These are phyloP conservation scores for Termitomyces sp. DNA, from an alignment of 768 basidiomycete species.

Conservation along the genomic window DNA sequence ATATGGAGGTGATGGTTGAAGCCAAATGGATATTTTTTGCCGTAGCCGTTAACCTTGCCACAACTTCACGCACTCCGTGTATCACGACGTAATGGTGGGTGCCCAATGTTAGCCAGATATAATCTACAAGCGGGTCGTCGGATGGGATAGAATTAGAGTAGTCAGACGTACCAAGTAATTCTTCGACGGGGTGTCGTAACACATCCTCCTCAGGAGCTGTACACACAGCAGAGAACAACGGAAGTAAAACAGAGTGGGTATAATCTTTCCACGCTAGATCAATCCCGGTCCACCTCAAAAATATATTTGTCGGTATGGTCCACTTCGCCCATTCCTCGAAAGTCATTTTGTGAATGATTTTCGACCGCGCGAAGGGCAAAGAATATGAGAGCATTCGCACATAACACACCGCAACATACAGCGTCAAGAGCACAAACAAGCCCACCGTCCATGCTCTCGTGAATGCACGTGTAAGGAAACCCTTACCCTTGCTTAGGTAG, in stretches of 20 bases:
- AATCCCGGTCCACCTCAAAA: constrained; percentile 39
- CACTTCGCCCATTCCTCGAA: constrained; percentile 45
- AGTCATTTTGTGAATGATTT: constrained; percentile 26
- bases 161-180: constrained; percentile 51
- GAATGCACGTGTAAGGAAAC: constrained; percentile 12
- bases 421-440: constrained; percentile 36
- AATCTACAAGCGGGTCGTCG: constrained; percentile 39
- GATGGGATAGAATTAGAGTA: not conserved
- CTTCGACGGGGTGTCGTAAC: constrained; percentile 52
- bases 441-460: constrained; percentile 24
- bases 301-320: constrained; percentile 33
- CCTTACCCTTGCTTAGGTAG: constrained; percentile 14
- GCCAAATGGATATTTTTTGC: constrained; percentile 51
- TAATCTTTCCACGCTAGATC: constrained; percentile 52
- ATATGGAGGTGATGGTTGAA: constrained; percentile 43
- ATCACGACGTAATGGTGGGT: constrained; percentile 65
- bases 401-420: constrained; percentile 43
- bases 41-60: constrained; percentile 40
- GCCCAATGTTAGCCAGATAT: constrained; percentile 62
- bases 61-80: constrained; percentile 56
- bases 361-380: constrained; percentile 35
- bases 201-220: constrained; percentile 57
- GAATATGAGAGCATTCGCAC: constrained; percentile 36
- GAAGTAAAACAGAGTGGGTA: constrained; percentile 47
- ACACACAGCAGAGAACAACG: constrained; percentile 70